These are phyloP conservation scores for Macaranga tanarius DNA, from an alignment of 441 rosid species.

Conservation along the genomic window DNA sequence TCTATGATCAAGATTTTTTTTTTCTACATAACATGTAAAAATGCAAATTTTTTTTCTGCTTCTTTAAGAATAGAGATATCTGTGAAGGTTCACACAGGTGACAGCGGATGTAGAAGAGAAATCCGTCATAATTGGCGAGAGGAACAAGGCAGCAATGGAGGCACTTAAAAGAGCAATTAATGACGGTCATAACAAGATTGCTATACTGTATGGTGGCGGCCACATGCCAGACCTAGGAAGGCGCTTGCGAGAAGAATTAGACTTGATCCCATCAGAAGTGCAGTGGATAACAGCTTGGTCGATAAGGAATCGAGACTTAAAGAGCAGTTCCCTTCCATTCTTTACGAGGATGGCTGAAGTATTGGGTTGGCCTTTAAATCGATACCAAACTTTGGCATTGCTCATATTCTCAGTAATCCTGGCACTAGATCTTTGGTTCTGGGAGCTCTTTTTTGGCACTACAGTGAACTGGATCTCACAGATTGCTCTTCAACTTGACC, in stretches of 20 bases:
- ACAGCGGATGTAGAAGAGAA: constrained; percentile 69
- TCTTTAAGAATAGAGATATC: neutral
- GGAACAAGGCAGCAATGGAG: constrained; percentile 73
- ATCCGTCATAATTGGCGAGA: constrained; percentile 88
- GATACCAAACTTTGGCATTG: constrained; percentile 84
- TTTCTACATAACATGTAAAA: neutral
- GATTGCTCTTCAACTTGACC: constrained; percentile 38
- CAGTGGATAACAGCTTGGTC: constrained; percentile 97
- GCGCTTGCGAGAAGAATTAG: constrained; percentile 69
- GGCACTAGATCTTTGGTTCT: constrained; percentile 82
- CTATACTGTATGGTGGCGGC: constrained; percentile 85
- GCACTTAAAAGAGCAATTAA: constrained; percentile 65
- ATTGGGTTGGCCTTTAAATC: constrained; percentile 82
- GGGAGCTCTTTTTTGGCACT: constrained; percentile 72
- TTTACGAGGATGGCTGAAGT: constrained; percentile 66
- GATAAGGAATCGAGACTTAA: constrained; percentile 52
- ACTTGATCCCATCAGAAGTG: constrained; percentile 59
- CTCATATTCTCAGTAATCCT: constrained; percentile 70
- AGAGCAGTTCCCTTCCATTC: constrained; percentile 53
- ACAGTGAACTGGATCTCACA: constrained; percentile 57
- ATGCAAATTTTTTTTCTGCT: neutral
- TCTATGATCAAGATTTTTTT: neutral
- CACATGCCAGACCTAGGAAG: constrained; percentile 98
- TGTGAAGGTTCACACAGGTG: constrained; percentile 67
- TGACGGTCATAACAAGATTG: constrained; percentile 70